Evolutionary conservation across 2,329 filamentous ascomycete species (phyloP), one percentile per base, ranked within the genome.

Genomic region (Fusarium tupiense): DNA sequence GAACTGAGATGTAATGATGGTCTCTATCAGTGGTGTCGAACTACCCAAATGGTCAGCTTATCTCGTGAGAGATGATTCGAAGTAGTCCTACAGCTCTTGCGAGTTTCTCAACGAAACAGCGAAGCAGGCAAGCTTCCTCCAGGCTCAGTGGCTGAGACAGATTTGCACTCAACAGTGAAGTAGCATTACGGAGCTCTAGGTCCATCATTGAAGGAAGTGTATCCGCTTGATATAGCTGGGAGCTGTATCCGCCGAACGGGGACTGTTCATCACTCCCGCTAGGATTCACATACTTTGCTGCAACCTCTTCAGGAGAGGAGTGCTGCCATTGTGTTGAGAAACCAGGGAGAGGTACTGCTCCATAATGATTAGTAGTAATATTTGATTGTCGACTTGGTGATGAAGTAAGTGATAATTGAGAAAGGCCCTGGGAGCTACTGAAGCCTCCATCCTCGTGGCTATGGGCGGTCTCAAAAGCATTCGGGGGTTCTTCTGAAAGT

Each of bases 301-400:
- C 6, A 3, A 9, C 22, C 4, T 50, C 0, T n/a, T 13, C 14
- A 1, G 29, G 47, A 33, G 29, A 50, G 0, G 47, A 13, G 22
- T 33, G 22, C 14, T n/a, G 29, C 29, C 47, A 33, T 19, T n/a
- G 47, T 0, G 29, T 12, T 6, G 47, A n/a, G 0, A 33, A n/a
- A 0, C 5, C 29, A 13, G 29, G 14, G 5, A 33, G 0, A 0
- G 20, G 6, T 6, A 7, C 2, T 1, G 10, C 0, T 6, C 7
- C 29, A 17, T 31, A n/a, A 0, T 33, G 14, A 2, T 13, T 13
- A 5, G 14, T 6, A 33, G 16, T 0, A 13, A 7, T 0, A 9
- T 6, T 19, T 13, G 29, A 0, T 8, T 17, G 29, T 9, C 1
- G 11, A 7, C 20, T 50, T 1, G 29, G 29, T 0, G 47, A 50